phyloP scores from a whole-genome alignment of 1,139 yeast genomes.

The Taiozyma sp. region DNA sequence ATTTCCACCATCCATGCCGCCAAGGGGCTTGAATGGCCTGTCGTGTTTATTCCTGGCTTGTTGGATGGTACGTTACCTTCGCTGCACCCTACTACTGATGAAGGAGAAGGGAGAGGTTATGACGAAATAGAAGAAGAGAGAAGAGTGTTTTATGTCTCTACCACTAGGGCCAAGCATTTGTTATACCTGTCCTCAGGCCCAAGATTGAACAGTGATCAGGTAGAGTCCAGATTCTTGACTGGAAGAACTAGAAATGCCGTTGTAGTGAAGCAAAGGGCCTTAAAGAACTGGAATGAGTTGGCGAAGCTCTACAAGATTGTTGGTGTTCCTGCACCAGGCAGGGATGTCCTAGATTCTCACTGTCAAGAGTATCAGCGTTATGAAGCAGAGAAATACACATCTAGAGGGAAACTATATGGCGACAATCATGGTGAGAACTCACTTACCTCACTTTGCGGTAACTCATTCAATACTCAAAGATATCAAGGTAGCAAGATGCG shows the following conservation, averaged over 20 bases:
- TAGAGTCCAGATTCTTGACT: slow-evolving; percentile 6
- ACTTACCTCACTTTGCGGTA: not conserved
- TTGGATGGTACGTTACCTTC: slow-evolving; percentile 60
- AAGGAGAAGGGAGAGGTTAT: slow-evolving; percentile 18
- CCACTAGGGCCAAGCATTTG: slow-evolving; percentile 72
- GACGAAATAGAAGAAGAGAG: slow-evolving; percentile 60
- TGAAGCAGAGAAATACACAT: not conserved
- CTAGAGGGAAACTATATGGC: not conserved
- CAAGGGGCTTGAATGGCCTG: slow-evolving; percentile 94
- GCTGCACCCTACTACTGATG: slow-evolving; percentile 30
- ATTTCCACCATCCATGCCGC: slow-evolving; percentile 86
- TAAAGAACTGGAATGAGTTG: not conserved
- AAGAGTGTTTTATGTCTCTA: slow-evolving; percentile 81
- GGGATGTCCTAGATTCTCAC: not conserved
- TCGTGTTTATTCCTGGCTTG: slow-evolving; percentile 76
- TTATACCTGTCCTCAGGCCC: slow-evolving; percentile 29
- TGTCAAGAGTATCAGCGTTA: not conserved
- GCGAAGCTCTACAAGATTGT: slow-evolving; percentile 1
- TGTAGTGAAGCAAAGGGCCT: not conserved
- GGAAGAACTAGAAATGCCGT: not conserved
- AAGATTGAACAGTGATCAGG: not conserved
- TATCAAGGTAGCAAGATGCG: not conserved
- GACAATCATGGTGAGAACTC: not conserved
- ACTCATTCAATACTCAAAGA: not conserved
- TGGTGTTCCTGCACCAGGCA: not conserved